phyloP scores from a whole-genome alignment of 2,329 filamentous ascomycete genomes.

The Colletotrichum costaricense region DNA sequence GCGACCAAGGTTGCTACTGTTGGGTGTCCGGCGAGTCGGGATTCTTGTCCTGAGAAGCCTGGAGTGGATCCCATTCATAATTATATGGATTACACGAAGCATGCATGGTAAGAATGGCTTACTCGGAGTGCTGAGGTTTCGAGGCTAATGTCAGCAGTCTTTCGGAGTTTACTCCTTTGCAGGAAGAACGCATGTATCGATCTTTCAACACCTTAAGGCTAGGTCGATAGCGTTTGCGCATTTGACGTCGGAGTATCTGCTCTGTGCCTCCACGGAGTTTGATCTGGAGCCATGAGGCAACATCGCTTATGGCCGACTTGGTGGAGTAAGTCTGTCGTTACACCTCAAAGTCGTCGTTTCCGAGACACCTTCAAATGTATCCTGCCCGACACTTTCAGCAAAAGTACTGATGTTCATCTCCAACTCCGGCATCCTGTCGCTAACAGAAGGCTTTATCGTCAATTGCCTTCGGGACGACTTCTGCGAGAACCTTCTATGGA shows the following conservation, averaged over 20 bases:
- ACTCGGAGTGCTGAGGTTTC: neutral
- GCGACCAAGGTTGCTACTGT: constrained; percentile 36
- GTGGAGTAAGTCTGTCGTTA: too few relatives aligned
- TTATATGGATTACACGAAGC: constrained; percentile 44
- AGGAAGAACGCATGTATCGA: constrained; percentile 24
- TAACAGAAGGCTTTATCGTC: too few relatives aligned
- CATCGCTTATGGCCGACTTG: too few relatives aligned
- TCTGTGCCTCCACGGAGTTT: too few relatives aligned
- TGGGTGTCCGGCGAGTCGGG: constrained; percentile 45
- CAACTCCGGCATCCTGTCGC: too few relatives aligned
- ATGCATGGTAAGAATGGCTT: neutral
- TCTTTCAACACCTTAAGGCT: constrained; percentile 16
- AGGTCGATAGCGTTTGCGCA: neutral
- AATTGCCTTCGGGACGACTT: too few relatives aligned
- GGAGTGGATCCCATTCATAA: constrained; percentile 44
- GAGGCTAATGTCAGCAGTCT: neutral
- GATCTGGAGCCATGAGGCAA: too few relatives aligned
- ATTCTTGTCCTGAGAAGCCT: constrained; percentile 41
- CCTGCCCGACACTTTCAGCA: too few relatives aligned
- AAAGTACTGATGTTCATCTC: too few relatives aligned
- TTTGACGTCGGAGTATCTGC: too few relatives aligned
- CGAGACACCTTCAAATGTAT: too few relatives aligned
- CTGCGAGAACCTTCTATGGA: neutral
- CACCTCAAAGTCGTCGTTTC: too few relatives aligned
- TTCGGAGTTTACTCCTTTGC: constrained; percentile 14